These are phyloP conservation scores for Blastocladiella britannica DNA, from an alignment of 192 early-diverging fungal genomes.

Conservation along the genomic window DNA sequence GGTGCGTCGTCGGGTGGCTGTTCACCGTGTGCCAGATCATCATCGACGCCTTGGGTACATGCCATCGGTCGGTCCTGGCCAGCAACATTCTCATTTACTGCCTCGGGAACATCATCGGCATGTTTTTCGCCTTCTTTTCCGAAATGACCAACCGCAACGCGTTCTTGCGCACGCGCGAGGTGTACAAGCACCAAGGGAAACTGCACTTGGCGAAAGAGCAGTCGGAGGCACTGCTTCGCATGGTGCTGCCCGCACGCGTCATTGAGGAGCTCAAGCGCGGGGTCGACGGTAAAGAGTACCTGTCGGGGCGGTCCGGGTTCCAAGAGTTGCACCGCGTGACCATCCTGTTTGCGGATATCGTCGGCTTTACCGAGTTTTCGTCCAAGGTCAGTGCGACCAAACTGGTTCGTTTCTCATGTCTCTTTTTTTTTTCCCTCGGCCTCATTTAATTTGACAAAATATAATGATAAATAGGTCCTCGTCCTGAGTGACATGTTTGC, in stretches of 20 bases:
- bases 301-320: constrained; percentile 1
- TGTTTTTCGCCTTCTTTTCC: constrained; percentile 5
- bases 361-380: constrained; percentile 16
- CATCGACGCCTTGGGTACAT: neutral
- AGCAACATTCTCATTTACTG: constrained; percentile 7
- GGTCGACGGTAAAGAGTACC: constrained; percentile 5
- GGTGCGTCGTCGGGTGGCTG: neutral
- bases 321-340: constrained; percentile 13
- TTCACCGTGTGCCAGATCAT: neutral
- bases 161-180: constrained; percentile 9
- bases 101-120: constrained; percentile 4
- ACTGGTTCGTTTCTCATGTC: constrained; percentile 5
- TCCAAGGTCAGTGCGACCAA: constrained; percentile 5
- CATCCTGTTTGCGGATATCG: constrained; percentile 17
- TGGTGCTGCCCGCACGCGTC: constrained; percentile 14
- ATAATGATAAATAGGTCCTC: constrained; percentile 4
- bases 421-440: no score
- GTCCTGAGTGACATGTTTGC: constrained; percentile 13
- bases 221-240: constrained; percentile 10
- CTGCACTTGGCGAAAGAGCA: constrained; percentile 9
- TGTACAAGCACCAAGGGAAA: constrained; percentile 7
- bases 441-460: no score
- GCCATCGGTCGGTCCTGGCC: neutral
- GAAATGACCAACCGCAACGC: constrained; percentile 10
- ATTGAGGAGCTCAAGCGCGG: constrained; percentile 7